These are phyloP conservation scores for Penicillium paradoxum DNA, from an alignment of 495 filamentous ascomycete genomes.

Conservation along the genomic window DNA sequence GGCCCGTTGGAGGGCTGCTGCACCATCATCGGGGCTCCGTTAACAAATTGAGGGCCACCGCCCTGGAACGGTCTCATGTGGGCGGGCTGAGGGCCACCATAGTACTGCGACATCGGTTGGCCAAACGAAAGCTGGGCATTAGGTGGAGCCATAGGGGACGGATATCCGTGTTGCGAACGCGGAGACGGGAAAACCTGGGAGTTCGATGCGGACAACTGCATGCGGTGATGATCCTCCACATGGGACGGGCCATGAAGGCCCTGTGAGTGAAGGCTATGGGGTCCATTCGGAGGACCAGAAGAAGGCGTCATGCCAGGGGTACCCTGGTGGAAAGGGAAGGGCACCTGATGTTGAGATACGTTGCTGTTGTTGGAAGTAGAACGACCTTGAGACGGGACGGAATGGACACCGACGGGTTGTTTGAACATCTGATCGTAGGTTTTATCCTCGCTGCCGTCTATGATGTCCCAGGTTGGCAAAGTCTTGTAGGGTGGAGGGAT, in stretches of 20 bases:
- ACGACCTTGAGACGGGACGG: constrained; percentile 64
- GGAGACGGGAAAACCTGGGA: constrained; percentile 77
- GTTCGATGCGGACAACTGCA: constrained; percentile 75
- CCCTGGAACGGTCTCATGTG: constrained; percentile 45
- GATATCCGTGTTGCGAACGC: constrained; percentile 66
- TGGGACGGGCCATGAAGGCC: constrained; percentile 60
- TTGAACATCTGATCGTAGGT: constrained; percentile 77
- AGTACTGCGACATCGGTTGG: constrained; percentile 68
- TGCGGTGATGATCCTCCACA: constrained; percentile 74
- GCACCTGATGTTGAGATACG: constrained; percentile 72
- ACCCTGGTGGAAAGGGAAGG: constrained; percentile 56
- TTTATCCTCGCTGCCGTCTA: constrained; percentile 58
- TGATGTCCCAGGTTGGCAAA: constrained; percentile 68
- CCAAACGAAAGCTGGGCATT: constrained; percentile 64
- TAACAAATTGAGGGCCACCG: constrained; percentile 60
- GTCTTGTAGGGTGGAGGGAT: constrained; percentile 75
- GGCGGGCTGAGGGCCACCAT: constrained; percentile 42
- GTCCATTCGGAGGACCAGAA: constrained; percentile 57
- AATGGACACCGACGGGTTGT: constrained; percentile 45
- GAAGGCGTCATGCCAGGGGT: constrained; percentile 33
- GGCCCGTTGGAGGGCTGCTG: constrained; percentile 61
- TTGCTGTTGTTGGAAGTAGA: constrained; percentile 51
- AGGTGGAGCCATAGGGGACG: constrained; percentile 58
- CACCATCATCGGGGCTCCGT: constrained; percentile 76
- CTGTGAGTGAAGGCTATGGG: constrained; percentile 59